Percentiles rank a stretch among this genome's conserved stretches.
Evolutionary conservation across 352 stramenopile species (phyloP).

Genomic region (Phytophthora vignae): DNA sequence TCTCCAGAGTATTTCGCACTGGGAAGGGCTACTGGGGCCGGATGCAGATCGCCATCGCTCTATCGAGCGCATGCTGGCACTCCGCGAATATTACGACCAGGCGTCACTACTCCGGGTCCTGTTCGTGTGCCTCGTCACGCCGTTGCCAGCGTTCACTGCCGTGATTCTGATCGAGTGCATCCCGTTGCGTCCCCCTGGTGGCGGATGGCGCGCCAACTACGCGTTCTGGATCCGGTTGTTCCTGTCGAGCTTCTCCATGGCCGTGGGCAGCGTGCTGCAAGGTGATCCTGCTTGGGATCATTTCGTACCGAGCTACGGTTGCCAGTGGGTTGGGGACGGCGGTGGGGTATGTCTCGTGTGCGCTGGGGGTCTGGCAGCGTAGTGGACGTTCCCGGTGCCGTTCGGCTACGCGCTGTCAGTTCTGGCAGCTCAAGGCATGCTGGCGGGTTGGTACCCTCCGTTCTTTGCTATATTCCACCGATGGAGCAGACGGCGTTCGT

Average conservation of each 20-base stretch:
- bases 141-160: conserved; percentile 16
- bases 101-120: conserved; percentile 6
- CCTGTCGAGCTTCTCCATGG: conserved; percentile 16
- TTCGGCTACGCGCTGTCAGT: conserved; percentile 6
- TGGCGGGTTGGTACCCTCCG: conserved; percentile 11
- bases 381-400: conserved; percentile 13
- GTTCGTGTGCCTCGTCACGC: conserved; percentile 2
- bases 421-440: neutral
- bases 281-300: neutral
- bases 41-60: conserved; percentile 16
- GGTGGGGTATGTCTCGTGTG: neutral
- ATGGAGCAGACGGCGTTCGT: conserved; percentile 18
- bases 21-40: neutral
- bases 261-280: neutral
- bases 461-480: conserved; percentile 21
- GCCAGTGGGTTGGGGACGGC: neutral
- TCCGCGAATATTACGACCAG: conserved; percentile 15
- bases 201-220: conserved; percentile 31
- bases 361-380: conserved; percentile 12
- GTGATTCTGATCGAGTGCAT: conserved; percentile 30
- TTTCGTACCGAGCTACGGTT: neutral
- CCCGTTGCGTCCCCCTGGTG: conserved; percentile 16
- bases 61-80: conserved; percentile 5
- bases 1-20: neutral
- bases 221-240: conserved; percentile 31